Percentiles rank a stretch among this genome's conserved stretches.
phyloP scores from a whole-genome alignment of 2,329 filamentous ascomycete genomes.

The Orbilia javanica region DNA sequence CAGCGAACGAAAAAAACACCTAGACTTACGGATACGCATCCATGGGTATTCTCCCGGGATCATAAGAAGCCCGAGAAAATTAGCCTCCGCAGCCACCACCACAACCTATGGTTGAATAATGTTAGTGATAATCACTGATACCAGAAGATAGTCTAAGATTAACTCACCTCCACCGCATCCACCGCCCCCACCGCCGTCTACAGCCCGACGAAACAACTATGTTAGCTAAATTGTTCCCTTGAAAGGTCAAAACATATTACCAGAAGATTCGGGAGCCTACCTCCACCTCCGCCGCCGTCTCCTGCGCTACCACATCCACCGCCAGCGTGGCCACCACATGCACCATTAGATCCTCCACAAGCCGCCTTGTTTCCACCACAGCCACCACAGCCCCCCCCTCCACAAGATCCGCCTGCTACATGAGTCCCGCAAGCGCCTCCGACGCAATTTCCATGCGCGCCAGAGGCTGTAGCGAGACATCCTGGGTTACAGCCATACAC shows the following conservation, averaged over 20 bases:
- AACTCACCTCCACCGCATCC: constrained; percentile 30
- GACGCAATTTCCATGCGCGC: constrained; percentile 47
- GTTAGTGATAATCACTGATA: no score
- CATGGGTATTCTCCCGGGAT: no score
- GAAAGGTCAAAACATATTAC: background rate
- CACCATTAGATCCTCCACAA: constrained; percentile 40
- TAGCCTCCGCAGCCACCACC: no score
- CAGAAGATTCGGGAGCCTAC: constrained; percentile 13
- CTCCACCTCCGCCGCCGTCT: constrained; percentile 37
- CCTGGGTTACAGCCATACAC: constrained; percentile 54
- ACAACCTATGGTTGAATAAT: no score
- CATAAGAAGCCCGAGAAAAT: no score
- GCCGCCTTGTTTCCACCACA: constrained; percentile 39
- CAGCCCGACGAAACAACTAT: background rate
- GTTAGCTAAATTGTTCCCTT: background rate
- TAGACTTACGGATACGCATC: no score
- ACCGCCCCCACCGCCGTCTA: constrained; percentile 18
- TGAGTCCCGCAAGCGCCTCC: constrained; percentile 40
- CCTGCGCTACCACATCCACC: constrained; percentile 34
- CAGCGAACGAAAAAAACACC: background rate
- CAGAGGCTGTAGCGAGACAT: constrained; percentile 33
- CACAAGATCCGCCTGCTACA: constrained; percentile 40
- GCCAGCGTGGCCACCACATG: constrained; percentile 34
- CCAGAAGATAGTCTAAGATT: no score
- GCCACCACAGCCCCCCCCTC: constrained; percentile 36